Evolutionary conservation across 1,284 basidiomycete species (phyloP).

Genomic region (Neonothopanus nambi): DNA sequence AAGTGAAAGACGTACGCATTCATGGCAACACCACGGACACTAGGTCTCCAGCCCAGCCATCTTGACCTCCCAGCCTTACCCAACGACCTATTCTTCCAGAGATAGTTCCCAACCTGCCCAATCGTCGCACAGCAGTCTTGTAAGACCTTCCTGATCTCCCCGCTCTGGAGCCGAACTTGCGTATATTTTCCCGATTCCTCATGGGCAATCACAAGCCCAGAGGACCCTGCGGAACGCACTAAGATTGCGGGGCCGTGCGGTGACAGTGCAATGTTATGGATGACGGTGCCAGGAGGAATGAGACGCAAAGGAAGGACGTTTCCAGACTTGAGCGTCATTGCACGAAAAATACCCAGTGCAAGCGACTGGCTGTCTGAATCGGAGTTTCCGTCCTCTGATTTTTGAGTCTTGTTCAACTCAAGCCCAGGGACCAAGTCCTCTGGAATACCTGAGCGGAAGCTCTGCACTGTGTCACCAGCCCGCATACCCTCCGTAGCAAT

Average conservation of each 20-base stretch:
- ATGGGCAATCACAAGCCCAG: conserved; percentile 80
- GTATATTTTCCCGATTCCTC: conserved; percentile 71
- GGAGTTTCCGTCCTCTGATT: conserved; percentile 18
- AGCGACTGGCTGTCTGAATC: conserved; percentile 48
- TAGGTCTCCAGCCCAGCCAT: conserved; percentile 87
- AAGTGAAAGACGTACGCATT: conserved; percentile 71
- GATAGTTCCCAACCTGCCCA: conserved; percentile 89
- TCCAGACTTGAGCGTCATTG: conserved; percentile 85
- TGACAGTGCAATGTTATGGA: conserved; percentile 84
- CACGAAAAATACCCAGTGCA: conserved; percentile 85
- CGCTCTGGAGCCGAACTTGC: conserved; percentile 88
- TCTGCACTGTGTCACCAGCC: conserved; percentile 87
- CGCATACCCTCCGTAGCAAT: conserved; percentile 88
- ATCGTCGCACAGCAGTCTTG: conserved; percentile 87
- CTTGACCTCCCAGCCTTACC: conserved; percentile 92
- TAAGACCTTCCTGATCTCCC: conserved; percentile 88
- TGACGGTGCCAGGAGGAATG: conserved; percentile 89
- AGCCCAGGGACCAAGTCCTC: conserved; percentile 73
- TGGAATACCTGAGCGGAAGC: conserved; percentile 83
- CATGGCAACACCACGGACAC: conserved; percentile 97
- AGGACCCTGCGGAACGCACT: conserved; percentile 88
- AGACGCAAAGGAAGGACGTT: conserved; percentile 92
- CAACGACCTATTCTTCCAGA: conserved; percentile 84
- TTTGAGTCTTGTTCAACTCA: conserved; percentile 30
- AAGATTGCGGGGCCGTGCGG: conserved; percentile 81